Base-by-base conservation (phyloP, 2,329 filamentous ascomycete genomes). In the Ophiostoma quercus region DNA sequence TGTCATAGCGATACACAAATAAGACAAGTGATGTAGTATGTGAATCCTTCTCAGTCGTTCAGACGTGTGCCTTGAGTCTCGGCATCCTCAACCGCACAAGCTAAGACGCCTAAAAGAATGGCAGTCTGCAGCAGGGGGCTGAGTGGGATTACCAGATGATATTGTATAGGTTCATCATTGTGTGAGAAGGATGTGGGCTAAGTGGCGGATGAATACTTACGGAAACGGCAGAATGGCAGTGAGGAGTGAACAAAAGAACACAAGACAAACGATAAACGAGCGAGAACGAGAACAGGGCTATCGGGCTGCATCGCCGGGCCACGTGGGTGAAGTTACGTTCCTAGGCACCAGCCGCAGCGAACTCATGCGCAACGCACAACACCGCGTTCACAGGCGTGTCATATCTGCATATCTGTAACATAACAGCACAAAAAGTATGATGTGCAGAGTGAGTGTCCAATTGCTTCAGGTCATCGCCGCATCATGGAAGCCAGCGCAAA, bases 381-480 rank as follows among this genome's bases (percentile, higher is more conserved):
- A 57, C 43, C 19, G 16, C 43, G 43, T 47, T 47, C 19, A 47
- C 16, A 47, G 16, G 43, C 43, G 43, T 47, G 16, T 19, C 43
- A 14, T 19, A 57, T 1, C 8, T 57, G 51, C 9, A n/a, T 25
- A 57, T 11, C n/a, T 12, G 22, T 57, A 14, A 8, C 22, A 22
- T 25, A 57, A 12, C 34, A n/a, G 5, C 37, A n/a, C 14, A 63
- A 11, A 63, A 37, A 14, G 29, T 19, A 37, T 34, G 3, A 39
- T 11, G 47, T 39, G 29, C 41, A 66, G 34, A 66, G 37, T 57
- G 34, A 75, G 83, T 87, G 85, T 87, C 81, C 81, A 78, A 73
- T 86, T 87, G 84, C 82, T 82, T 87, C 83, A 87, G 86, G 86
- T 88, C 85, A 88, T 88, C 86, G 86, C 75, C 86, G 84, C 82